Base-by-base conservation (phyloP, 441 rosid genomes). In the Pelargonium fulgidum region DNA sequence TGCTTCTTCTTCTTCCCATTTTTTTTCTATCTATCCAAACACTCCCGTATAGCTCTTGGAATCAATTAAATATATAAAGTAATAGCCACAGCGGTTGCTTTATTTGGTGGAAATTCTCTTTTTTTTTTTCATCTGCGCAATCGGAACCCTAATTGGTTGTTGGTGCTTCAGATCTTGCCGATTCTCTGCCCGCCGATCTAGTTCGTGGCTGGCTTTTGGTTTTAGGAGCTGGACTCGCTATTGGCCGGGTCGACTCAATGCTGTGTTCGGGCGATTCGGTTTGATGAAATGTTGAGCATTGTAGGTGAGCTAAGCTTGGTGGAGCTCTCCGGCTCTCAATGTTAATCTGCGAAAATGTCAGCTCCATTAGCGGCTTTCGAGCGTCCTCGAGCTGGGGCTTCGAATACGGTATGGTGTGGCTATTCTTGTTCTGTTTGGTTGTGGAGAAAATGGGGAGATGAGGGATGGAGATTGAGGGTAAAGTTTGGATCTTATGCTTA, bases 351-450 rank as follows among this genome's bases (percentile, higher is more conserved):
- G 78, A 66, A 77, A 85, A 89, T 90, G 97, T 88, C 95, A 77
- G 87, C 85, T 86, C 79, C 96, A 75, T 70, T 88, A 80, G 91
- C 92, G 69, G 86, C 91, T 81, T 78, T 91, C 78, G 99, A 94
- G 83, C 95, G 96, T 73, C 90, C 92, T 1, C 85, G 96, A 74
- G 79, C 62, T 44, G 85, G 85, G 59, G 76, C 85, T 72, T 83
- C 96, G 3, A 94, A 91, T 78, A 84, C 96, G 99, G 99, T 94
- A 82, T 62, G 73, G 68, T 65, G 41, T 19, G 10, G 61, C 22
- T 62, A 2, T 52, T 59, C 24, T 14, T 50, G 71, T 68, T 54
- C 11, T 65, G 69, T 68, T 76, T 72, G 71, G 69, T 72, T 74
- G 29, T 20, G 62, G 48, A 19, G 74, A 41, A 65, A 69, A 64